Evolutionary conservation across 2,329 filamentous ascomycete species (phyloP).

Genomic region (Talaromyces sp.): DNA sequence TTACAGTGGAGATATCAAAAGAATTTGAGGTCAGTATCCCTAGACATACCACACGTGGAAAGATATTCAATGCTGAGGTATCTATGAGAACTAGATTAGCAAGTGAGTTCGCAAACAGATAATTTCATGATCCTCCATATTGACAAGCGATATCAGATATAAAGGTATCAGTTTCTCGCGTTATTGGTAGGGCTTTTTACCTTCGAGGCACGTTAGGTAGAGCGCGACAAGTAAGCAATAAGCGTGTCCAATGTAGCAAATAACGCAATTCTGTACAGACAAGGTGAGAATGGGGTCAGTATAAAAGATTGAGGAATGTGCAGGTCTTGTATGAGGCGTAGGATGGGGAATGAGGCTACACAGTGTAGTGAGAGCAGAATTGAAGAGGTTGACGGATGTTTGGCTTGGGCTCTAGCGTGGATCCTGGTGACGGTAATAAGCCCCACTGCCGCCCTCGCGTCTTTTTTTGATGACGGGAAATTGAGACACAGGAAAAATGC

Average conservation of each 20-base stretch:
- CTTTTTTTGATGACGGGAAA: neutral
- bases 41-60: conserved; percentile 37
- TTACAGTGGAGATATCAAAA: conserved; percentile 29
- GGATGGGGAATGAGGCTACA: conserved; percentile 8
- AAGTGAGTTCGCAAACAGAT: neutral
- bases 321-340: neutral
- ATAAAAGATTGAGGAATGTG: conserved; percentile 13
- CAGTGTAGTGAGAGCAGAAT: conserved; percentile 19
- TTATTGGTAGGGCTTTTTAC: conserved; percentile 10
- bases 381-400: conserved; percentile 34
- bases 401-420: conserved; percentile 39
- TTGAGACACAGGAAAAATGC: conserved; percentile 1
- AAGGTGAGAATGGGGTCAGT: conserved; percentile 11
- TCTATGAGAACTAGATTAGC: conserved; percentile 19
- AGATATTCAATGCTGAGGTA: conserved; percentile 20
- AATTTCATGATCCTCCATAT: neutral
- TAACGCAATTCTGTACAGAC: neutral
- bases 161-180: neutral
- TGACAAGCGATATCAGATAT: neutral
- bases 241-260: conserved; percentile 6
- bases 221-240: conserved; percentile 15
- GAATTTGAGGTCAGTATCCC: conserved; percentile 19
- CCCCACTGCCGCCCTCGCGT: conserved; percentile 29
- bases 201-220: neutral
- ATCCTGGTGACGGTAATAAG: conserved; percentile 26